Percentiles rank a stretch among this genome's conserved stretches.
Evolutionary conservation across 1,284 basidiomycete species (phyloP).

Genomic region (Ceratobasidium sp.): DNA sequence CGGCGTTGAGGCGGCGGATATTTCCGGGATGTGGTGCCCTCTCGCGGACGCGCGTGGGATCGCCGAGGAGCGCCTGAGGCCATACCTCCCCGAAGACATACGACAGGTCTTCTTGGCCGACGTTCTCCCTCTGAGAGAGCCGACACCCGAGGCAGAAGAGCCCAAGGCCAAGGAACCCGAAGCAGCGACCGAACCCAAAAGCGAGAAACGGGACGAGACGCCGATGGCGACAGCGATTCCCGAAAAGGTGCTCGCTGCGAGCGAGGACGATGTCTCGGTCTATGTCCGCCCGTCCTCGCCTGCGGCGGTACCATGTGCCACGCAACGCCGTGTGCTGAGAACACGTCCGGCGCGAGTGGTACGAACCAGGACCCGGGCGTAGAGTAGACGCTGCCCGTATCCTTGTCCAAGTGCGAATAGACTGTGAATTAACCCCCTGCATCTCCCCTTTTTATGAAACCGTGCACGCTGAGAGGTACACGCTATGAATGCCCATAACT

Average conservation of each 20-base stretch:
- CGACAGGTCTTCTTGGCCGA: constrained; percentile 21
- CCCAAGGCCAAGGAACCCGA: constrained; percentile 13
- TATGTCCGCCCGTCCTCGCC: constrained; percentile 37
- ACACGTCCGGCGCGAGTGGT: constrained; percentile 35
- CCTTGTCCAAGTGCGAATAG: constrained; percentile 1
- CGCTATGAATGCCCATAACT: neutral
- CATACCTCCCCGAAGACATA: constrained; percentile 31
- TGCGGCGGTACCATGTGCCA: constrained; percentile 30
- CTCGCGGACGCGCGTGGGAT: constrained; percentile 26
- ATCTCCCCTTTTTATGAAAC: constrained; percentile 23
- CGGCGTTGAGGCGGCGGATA: constrained; percentile 29
- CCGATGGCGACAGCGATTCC: constrained; percentile 14
- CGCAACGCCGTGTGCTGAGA: constrained; percentile 31
- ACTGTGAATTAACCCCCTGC: constrained; percentile 10
- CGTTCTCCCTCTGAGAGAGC: neutral
- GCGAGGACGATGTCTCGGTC: constrained; percentile 34
- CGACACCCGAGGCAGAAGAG: constrained; percentile 7
- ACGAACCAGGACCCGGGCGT: constrained; percentile 36
- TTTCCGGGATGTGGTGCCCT: constrained; percentile 36
- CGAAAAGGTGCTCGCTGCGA: constrained; percentile 33
- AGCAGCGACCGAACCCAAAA: constrained; percentile 8
- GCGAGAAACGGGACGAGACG: constrained; percentile 20
- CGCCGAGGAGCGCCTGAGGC: constrained; percentile 27
- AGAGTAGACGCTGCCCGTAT: constrained; percentile 15
- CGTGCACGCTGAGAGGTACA: constrained; percentile 34